These are phyloP conservation scores for Recurvomyces mirabilis DNA, from an alignment of 495 filamentous ascomycete genomes.

Conservation along the genomic window DNA sequence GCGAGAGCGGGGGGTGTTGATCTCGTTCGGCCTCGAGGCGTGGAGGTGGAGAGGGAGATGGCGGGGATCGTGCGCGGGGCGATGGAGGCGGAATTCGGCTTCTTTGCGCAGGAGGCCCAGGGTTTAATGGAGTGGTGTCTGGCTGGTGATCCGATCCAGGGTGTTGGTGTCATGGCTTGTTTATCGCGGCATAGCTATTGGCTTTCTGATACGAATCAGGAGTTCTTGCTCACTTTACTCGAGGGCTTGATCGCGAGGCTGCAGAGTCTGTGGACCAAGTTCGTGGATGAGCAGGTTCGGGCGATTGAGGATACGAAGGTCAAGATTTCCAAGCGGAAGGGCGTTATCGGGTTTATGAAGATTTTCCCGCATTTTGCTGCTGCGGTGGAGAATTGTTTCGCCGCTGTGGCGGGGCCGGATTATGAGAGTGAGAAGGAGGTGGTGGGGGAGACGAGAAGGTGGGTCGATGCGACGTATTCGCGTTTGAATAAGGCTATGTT, in stretches of 20 bases:
- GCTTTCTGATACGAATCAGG: constrained; percentile 79
- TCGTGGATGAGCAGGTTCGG: constrained; percentile 86
- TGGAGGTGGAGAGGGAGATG: constrained; percentile 75
- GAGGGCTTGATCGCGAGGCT: constrained; percentile 70
- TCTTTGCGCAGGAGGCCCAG: constrained; percentile 68
- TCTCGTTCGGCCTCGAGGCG: constrained; percentile 55
- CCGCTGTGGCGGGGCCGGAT: constrained; percentile 40
- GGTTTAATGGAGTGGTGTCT: constrained; percentile 75
- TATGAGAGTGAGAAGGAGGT: constrained; percentile 32
- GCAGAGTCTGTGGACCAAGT: constrained; percentile 66
- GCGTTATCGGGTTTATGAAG: constrained; percentile 86
- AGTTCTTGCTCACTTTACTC: constrained; percentile 69
- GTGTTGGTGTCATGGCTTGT: constrained; percentile 70
- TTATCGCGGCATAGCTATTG: constrained; percentile 60
- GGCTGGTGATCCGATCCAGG: constrained; percentile 73
- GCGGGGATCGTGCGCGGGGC: constrained; percentile 65
- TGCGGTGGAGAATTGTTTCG: constrained; percentile 73
- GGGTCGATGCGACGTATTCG: constrained; percentile 76
- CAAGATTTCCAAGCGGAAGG: constrained; percentile 95
- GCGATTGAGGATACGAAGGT: constrained; percentile 98
- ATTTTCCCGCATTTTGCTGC: constrained; percentile 78
- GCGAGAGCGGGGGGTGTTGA: constrained; percentile 55
- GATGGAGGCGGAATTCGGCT: constrained; percentile 80
- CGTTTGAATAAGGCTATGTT: constrained; percentile 94
- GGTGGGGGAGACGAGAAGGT: constrained; percentile 46